A percentile compares a stretch with the other conserved stretches of the same genome.
These are phyloP conservation scores for Colletotrichum sp. DNA, from an alignment of 2,329 filamentous ascomycete genomes.

Conservation along the genomic window DNA sequence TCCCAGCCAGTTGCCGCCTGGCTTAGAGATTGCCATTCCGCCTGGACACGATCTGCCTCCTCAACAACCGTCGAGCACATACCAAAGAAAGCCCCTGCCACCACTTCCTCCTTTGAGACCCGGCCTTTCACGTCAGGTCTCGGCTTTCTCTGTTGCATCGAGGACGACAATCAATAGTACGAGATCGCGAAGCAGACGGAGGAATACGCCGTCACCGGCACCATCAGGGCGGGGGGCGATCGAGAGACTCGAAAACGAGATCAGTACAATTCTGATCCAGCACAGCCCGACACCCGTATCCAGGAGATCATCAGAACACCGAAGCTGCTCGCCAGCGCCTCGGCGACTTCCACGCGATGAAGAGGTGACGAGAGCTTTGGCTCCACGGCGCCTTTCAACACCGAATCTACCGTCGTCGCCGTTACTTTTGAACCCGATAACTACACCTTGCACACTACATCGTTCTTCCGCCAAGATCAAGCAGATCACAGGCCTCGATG, in stretches of 20 bases:
- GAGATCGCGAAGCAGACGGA: conserved; percentile 7
- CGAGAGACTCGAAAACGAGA: conserved; percentile 3
- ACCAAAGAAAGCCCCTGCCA: conserved; percentile 30
- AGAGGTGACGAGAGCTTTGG: background rate
- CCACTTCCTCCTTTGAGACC: conserved; percentile 23
- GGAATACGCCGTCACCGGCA: background rate
- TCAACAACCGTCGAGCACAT: conserved; percentile 20
- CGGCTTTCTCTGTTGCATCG: background rate
- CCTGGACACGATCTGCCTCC: conserved; percentile 23
- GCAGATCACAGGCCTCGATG: conserved; percentile 45
- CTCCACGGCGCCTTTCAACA: conserved; percentile 8
- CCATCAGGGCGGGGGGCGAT: background rate
- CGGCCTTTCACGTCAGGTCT: conserved; percentile 1
- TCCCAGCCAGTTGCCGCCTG: conserved; percentile 12
- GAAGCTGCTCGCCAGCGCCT: conserved; percentile 8
- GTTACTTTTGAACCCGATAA: background rate
- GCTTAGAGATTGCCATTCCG: conserved; percentile 25
- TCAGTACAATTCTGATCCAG: conserved; percentile 10
- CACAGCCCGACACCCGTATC: conserved; percentile 1
- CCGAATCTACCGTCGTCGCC: background rate
- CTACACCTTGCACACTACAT: conserved; percentile 26
- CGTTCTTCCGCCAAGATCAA: conserved; percentile 43
- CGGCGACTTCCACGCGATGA: background rate
- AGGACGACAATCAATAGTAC: background rate
- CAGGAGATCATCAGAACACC: background rate